Evolutionary conservation across 2,329 filamentous ascomycete genomes (phyloP), one percentile per base, ranked within the genome.

Genomic region (Emmonsiellopsis sp.): DNA sequence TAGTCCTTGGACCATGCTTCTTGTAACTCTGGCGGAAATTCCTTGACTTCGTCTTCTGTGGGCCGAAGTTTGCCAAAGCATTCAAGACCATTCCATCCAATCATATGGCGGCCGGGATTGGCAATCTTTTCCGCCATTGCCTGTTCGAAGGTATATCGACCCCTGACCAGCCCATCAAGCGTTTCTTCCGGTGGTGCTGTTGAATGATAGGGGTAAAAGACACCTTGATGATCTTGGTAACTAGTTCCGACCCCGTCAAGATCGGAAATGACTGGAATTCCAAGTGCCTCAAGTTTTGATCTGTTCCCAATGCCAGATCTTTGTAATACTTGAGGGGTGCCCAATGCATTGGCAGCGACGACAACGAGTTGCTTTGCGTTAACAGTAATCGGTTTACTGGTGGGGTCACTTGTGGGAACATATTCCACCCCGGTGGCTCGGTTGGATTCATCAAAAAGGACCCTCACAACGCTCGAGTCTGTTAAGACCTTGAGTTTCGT

Each of bases 51-150:
- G 10, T 67, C 63, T 4, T 78, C 72, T 0, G 76, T 75, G 0
- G 80, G 80, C 1, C 82, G 74, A 31, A 84, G 63, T 61, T 84
- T 84, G 49, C 71, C 72, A 2, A 71, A 69, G n/a, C 78, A 67
- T 55, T 84, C 82, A 56, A 80, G 72, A 0, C 65, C 72, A 54
- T 84, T 84, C 76, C 79, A 83, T 5, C 80, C 79, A 1, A 84
- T 63, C 2, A 77, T 64, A 37, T 61, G 52, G 45, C 59, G 56
- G 36, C 42, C 65, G 10, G 75, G 68, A 52, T 80, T 72, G 8
- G 49, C 33, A 8, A 39, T 27, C 10, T 76, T 76, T 27, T 70
- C 65, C 47, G 67, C 64, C 5, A 81, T 67, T 14, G 79, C 68
- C 46, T 74, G 68, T 2, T 68, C 63, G 3, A 76, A 70, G 33